These are phyloP conservation scores for Tetrahymena borealis DNA, from an alignment of 73 alveolate species.

Conservation along the genomic window DNA sequence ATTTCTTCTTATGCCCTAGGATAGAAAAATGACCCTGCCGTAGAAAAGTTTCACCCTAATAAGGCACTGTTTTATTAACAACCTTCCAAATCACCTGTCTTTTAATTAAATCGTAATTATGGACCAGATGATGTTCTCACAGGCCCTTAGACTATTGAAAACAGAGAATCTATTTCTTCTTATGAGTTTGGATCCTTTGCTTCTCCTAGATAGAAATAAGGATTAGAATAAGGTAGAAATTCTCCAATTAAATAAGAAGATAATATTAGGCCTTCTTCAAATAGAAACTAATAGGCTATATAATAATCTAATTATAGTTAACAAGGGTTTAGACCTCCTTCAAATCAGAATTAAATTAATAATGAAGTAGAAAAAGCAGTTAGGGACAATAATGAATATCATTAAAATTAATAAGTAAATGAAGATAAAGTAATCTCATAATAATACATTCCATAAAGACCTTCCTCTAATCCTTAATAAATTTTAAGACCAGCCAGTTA, in stretches of 20 bases:
- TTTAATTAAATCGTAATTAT: neutral
- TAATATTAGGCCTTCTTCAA: neutral
- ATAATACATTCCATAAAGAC: neutral
- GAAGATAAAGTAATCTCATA: neutral
- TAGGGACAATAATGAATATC: neutral
- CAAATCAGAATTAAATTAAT: too few species aligned
- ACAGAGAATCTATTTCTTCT: neutral
- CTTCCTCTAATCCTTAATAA: neutral
- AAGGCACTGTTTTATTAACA: neutral
- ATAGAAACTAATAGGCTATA: neutral
- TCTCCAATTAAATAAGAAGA: neutral
- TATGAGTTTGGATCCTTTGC: neutral
- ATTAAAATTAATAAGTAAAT: neutral
- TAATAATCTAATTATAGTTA: neutral
- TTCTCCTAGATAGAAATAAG: neutral
- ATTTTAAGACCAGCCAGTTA: neutral
- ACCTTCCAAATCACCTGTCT: neutral
- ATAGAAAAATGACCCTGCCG: neutral
- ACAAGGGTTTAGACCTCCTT: neutral
- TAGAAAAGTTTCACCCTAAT: neutral
- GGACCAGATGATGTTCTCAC: neutral
- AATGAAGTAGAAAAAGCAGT: too few species aligned
- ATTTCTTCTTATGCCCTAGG: neutral
- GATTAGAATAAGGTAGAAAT: neutral
- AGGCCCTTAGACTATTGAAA: neutral